Conservation (phyloP, 208 protist species). For the Leishmania turanica region DNA sequence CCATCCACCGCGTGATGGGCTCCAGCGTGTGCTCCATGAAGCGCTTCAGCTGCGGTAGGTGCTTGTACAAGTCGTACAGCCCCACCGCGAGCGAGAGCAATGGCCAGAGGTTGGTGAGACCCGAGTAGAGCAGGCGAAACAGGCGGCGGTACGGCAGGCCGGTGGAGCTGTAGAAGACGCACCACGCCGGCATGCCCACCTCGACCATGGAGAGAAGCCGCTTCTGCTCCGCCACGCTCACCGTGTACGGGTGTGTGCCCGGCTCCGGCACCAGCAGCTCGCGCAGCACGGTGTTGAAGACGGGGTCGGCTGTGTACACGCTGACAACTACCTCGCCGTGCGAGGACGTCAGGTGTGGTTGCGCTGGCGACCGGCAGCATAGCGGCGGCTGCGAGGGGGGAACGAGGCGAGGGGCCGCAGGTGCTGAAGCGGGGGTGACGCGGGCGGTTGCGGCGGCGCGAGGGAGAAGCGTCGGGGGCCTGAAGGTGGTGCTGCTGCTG, state of each 20-base stretch:
- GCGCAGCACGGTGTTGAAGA: constrained; percentile 70
- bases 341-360: constrained; percentile 37
- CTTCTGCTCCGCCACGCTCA: constrained; percentile 49
- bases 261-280: constrained; percentile 74
- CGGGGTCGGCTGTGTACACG: constrained; percentile 72
- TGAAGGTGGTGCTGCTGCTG: neutral
- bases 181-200: constrained; percentile 80
- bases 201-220: constrained; percentile 78
- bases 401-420: neutral
- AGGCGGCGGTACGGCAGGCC: constrained; percentile 67
- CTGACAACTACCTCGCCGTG: constrained; percentile 72
- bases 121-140: constrained; percentile 62
- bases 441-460: neutral
- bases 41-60: constrained; percentile 71
- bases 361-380: neutral
- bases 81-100: constrained; percentile 75
- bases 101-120: constrained; percentile 69
- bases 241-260: constrained; percentile 70
- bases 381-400: neutral
- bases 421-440: neutral
- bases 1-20: constrained; percentile 63
- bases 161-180: constrained; percentile 60
- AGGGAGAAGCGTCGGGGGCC: neutral
- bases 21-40: constrained; percentile 64
- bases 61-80: constrained; percentile 85